Base-by-base conservation (phyloP, 1,284 basidiomycete species). In the Cryptococcus wingfieldii region DNA sequence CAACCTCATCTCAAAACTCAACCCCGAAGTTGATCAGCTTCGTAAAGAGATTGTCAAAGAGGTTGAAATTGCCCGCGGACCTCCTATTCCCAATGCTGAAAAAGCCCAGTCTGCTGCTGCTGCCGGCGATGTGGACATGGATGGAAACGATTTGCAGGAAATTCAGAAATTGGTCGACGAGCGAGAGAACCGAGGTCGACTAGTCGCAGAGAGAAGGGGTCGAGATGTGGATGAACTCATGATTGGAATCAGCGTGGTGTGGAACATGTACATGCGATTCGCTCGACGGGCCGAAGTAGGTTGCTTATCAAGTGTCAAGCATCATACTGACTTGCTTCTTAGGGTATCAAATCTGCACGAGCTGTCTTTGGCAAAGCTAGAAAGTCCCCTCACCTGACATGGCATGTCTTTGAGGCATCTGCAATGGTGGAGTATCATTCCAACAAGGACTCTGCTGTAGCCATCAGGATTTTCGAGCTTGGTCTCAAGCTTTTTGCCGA, bases 391-490 rank as follows among this genome's bases (percentile, higher is more conserved):
- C 88, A 86, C 81, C 83, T 86, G 19, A 85, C 90, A 12, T 98
- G 95, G 93, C 89, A 94, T 69, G 87, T 93, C 0, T 96, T 88
- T 69, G 94, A 98, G 75, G 90, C 91, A 42, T 86, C 89, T 51
- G 90, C 95, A 0, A 75, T 96, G 66, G 90, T 95, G 84, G 95
- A 99, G 76, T 97, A 97, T 72, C 91, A 97, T 75, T 89, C 87
- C 74, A 92, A 87, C 57, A 90, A 93, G 69, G 90, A 92, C 47
- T 81, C 86, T 38, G 81, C 82, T 7, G 87, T 98, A 19, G 90
- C 94, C 0, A 89, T 86, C 49, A 85, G 91, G 54, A 95, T 98
- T 59, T 98, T 97, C 69, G 92, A 97, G 74, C 86, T 90, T 59
- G 95, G 93, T n/a, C 78, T 96, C 70, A 90, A 93, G 70, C 78